Evolutionary conservation across 768 basidiomycete species (phyloP).

Genomic region (Lentinula sp.): DNA sequence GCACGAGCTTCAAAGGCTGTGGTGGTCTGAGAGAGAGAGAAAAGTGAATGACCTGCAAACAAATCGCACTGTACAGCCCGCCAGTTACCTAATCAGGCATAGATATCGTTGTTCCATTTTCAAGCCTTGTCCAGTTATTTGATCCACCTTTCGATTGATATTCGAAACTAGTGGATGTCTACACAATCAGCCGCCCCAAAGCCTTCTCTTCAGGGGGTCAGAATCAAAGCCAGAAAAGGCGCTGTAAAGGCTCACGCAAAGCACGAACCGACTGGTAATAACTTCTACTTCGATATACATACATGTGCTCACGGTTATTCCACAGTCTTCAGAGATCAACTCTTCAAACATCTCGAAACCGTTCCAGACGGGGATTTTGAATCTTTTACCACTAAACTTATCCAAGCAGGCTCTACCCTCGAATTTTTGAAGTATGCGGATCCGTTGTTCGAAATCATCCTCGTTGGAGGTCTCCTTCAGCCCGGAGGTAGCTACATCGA

Average conservation of each 20-base stretch:
- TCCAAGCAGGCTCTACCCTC: conserved; percentile 87
- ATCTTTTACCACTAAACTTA: conserved; percentile 72
- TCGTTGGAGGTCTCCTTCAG: conserved; percentile 94
- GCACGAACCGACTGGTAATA: conserved; percentile 77
- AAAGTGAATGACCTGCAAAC: neutral
- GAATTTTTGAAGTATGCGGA: conserved; percentile 98
- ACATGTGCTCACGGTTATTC: conserved; percentile 6
- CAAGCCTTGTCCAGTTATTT: conserved; percentile 16
- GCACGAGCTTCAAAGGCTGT: neutral
- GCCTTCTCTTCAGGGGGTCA: conserved; percentile 89
- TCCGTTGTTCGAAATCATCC: conserved; percentile 90
- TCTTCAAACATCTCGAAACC: conserved; percentile 86
- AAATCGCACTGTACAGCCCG: neutral
- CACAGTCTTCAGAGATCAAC: conserved; percentile 87
- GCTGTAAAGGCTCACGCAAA: conserved; percentile 90
- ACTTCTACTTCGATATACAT: conserved; percentile 1
- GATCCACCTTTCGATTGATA: conserved; percentile 10
- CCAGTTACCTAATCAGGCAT: neutral
- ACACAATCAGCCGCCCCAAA: conserved; percentile 77
- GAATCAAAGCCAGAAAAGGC: conserved; percentile 90
- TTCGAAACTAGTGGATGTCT: conserved; percentile 79
- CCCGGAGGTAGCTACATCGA: conserved; percentile 92
- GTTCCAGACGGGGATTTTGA: conserved; percentile 80
- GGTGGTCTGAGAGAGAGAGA: neutral
- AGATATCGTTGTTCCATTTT: conserved; percentile 8